A percentile compares a stretch with the other conserved stretches of the same genome.
Evolutionary conservation across 208 protist genomes (phyloP).

Genomic region (Leptomonas pyrrhocoris): DNA sequence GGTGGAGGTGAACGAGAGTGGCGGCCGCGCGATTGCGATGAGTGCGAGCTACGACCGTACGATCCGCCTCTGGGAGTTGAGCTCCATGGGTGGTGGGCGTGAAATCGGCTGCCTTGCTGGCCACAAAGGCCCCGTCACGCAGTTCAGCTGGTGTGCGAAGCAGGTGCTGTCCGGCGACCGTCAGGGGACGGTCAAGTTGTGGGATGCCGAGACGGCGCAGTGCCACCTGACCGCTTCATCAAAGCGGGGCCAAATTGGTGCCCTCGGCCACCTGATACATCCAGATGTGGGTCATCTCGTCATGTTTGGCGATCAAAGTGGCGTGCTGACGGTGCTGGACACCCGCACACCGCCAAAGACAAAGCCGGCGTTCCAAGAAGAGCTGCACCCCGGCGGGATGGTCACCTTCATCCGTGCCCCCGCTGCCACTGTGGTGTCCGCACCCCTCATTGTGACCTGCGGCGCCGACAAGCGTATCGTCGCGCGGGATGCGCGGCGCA

Average conservation of each 20-base stretch:
- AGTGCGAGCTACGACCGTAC: slow-evolving; percentile 89
- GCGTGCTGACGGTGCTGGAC: slow-evolving; percentile 73
- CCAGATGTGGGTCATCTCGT: slow-evolving; percentile 41
- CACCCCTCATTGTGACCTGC: slow-evolving; percentile 67
- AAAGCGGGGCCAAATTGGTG: slow-evolving; percentile 73
- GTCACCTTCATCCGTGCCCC: slow-evolving; percentile 57
- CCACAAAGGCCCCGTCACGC: slow-evolving; percentile 78
- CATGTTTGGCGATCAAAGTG: slow-evolving; percentile 76
- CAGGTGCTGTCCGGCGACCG: slow-evolving; percentile 82
- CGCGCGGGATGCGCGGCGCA: slow-evolving; percentile 63
- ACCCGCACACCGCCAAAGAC: slow-evolving; percentile 33
- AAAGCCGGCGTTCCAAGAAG: slow-evolving; percentile 49
- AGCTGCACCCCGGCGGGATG: slow-evolving; percentile 75
- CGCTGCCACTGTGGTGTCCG: slow-evolving; percentile 21
- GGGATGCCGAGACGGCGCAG: slow-evolving; percentile 70
- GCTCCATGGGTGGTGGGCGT: slow-evolving; percentile 28
- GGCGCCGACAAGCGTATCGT: slow-evolving; percentile 80
- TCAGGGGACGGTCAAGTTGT: slow-evolving; percentile 70
- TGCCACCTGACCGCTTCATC: slow-evolving; percentile 53
- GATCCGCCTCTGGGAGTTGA: slow-evolving; percentile 77
- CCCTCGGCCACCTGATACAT: slow-evolving; percentile 54
- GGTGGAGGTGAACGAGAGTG: slow-evolving; percentile 58
- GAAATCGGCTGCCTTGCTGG: slow-evolving; percentile 66
- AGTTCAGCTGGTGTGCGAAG: slow-evolving; percentile 71
- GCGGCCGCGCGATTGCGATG: slow-evolving; percentile 44